Evolutionary conservation across 306 rosid species (phyloP).

Genomic region (Quillaja saponaria): DNA sequence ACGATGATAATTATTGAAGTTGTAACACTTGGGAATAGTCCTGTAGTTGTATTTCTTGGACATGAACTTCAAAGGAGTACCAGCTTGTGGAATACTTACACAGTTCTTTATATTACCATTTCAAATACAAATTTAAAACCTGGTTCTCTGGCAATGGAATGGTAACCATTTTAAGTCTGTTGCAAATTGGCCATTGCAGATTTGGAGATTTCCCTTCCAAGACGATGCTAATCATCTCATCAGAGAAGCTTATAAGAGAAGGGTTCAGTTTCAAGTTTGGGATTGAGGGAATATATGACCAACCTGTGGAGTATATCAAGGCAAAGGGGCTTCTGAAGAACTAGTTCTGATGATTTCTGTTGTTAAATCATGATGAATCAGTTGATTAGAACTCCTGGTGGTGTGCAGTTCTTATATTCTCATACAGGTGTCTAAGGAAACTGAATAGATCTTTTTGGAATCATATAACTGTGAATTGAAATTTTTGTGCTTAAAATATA

Average conservation of each 20-base stretch:
- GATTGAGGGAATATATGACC: conserved; percentile 62
- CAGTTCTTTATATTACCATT: not conserved
- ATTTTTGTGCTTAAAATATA: conserved; percentile 1
- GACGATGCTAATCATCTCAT: conserved; percentile 58
- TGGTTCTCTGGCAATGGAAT: not conserved
- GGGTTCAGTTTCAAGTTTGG: conserved; percentile 71
- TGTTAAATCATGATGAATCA: too few relatives aligned
- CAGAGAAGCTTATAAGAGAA: conserved; percentile 72
- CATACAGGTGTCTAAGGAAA: not conserved
- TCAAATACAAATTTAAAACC: not conserved
- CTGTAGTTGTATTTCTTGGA: not conserved
- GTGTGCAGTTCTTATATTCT: not conserved
- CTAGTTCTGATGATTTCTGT: conserved; percentile 20
- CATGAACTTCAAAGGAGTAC: not conserved
- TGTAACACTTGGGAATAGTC: not conserved
- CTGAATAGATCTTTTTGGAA: not conserved
- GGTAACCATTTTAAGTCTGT: not conserved
- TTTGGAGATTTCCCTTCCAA: conserved; percentile 58
- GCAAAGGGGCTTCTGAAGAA: conserved; percentile 52
- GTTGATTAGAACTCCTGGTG: not conserved
- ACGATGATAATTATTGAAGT: not conserved
- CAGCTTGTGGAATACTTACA: conserved; percentile 8
- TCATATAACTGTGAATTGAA: not conserved
- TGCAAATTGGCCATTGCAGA: conserved; percentile 44
- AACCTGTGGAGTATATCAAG: conserved; percentile 66